Percentiles rank a stretch among this genome's conserved stretches.
These are phyloP conservation scores for Phalaenopsis equestris DNA, from an alignment of 106 monocot genomes.

Conservation along the genomic window DNA sequence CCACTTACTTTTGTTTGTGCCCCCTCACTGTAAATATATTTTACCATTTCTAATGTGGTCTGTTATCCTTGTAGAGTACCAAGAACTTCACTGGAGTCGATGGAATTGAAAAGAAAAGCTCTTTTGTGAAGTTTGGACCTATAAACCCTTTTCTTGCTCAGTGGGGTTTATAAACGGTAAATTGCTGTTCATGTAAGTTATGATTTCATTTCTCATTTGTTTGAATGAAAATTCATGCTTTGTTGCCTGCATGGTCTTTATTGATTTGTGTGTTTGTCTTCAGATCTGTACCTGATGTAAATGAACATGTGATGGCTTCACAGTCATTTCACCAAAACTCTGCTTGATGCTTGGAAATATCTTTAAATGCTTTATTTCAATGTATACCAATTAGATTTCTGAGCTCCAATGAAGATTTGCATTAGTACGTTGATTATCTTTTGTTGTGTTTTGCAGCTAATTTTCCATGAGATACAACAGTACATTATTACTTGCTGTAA, in stretches of 20 bases:
- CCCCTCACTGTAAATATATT: background rate
- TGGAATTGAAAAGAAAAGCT: constrained; percentile 33
- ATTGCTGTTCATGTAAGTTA: background rate
- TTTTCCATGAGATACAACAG: too few relatives aligned
- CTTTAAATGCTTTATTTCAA: too few relatives aligned
- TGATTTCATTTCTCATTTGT: background rate
- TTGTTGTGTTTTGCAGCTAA: too few relatives aligned
- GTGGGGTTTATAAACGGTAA: constrained; percentile 9
- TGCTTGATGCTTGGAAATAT: too few relatives aligned
- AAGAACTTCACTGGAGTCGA: constrained; percentile 37
- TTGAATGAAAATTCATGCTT: background rate
- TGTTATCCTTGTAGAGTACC: constrained; percentile 31
- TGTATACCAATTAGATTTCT: too few relatives aligned
- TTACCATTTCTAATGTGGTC: background rate
- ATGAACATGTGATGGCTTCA: too few relatives aligned
- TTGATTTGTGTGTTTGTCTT: too few relatives aligned
- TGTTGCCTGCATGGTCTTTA: too few relatives aligned
- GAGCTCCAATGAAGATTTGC: background rate
- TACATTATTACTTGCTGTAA: too few relatives aligned
- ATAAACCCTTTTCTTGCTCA: constrained; percentile 33
- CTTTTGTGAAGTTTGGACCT: constrained; percentile 28
- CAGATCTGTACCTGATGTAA: too few relatives aligned
- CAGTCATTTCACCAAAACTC: too few relatives aligned
- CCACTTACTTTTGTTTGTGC: background rate
- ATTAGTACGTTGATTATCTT: background rate